These are phyloP conservation scores for Cucumis melo DNA, from an alignment of 306 rosid species.

Conservation along the genomic window DNA sequence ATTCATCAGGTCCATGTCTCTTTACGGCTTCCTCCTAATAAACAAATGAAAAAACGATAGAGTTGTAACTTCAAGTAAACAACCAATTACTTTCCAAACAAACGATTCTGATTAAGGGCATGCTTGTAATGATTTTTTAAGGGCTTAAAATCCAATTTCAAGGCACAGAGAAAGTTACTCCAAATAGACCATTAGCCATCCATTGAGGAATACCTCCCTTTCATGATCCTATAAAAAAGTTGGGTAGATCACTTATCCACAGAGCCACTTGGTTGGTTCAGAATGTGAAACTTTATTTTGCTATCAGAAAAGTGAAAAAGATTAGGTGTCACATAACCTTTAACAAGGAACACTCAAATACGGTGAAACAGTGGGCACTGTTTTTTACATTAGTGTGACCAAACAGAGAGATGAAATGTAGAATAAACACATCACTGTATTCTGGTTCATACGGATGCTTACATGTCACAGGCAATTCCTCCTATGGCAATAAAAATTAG, in stretches of 20 bases:
- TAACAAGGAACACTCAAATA: neutral
- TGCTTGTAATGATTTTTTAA: neutral
- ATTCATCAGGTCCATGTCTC: neutral
- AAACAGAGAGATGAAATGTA: neutral
- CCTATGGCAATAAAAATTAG: neutral
- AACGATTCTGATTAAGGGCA: neutral
- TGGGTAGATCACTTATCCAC: neutral
- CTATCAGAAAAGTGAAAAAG: neutral
- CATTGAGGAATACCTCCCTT: neutral
- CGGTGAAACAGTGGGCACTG: neutral
- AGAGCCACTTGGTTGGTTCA: neutral
- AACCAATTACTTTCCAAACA: neutral
- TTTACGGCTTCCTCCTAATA: neutral
- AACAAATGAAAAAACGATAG: neutral
- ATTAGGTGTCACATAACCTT: neutral
- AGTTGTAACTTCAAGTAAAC: neutral
- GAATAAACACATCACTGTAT: neutral
- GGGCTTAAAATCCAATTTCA: neutral
- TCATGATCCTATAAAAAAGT: neutral
- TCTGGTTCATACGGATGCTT: neutral
- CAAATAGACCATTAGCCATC: neutral
- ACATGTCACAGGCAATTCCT: neutral
- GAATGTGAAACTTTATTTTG: neutral
- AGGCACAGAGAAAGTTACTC: no score
- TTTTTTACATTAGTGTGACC: neutral